Percentiles rank a stretch among this genome's conserved stretches.
Evolutionary conservation across 306 rosid species (phyloP).

Genomic region (Trifolium subterraneum): DNA sequence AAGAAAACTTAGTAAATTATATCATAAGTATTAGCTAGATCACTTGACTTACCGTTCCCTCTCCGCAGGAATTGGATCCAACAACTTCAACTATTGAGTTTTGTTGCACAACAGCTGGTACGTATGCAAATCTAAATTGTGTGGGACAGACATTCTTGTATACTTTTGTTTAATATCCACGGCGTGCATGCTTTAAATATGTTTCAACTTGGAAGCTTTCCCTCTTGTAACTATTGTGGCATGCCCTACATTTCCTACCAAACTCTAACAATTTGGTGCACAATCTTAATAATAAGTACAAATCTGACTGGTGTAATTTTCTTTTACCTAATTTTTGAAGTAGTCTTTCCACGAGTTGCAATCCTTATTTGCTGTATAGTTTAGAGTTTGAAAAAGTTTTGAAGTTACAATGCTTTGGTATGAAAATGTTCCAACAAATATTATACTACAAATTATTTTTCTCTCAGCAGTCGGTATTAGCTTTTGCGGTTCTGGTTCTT

Average conservation of each 20-base stretch:
- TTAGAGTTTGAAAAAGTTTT: not conserved
- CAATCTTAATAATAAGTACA: too few species aligned
- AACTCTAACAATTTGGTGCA: not conserved
- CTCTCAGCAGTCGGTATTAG: not conserved
- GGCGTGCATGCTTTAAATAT: slow-evolving; percentile 24
- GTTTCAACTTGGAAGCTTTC: slow-evolving; percentile 32
- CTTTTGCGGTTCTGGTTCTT: slow-evolving; percentile 4
- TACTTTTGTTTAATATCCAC: too few species aligned
- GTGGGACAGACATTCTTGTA: too few species aligned
- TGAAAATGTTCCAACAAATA: not conserved
- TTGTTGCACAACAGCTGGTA: slow-evolving; percentile 93
- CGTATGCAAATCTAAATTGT: slow-evolving; percentile 45
- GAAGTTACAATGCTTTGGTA: slow-evolving; percentile 1
- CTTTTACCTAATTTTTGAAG: not conserved
- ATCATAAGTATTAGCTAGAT: slow-evolving; percentile 25
- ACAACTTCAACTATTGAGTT: slow-evolving; percentile 74
- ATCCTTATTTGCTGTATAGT: slow-evolving; percentile 3
- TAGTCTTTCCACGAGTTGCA: slow-evolving; percentile 11
- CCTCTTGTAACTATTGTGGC: slow-evolving; percentile 20
- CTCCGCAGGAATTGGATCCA: slow-evolving; percentile 79
- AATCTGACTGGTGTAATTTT: too few species aligned
- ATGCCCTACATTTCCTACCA: not conserved
- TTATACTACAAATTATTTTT: not conserved
- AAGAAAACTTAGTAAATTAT: not conserved
- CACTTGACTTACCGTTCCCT: slow-evolving; percentile 38